These are phyloP conservation scores for Protomyces inundatus DNA, from an alignment of 1,139 yeast species.

Conservation along the genomic window DNA sequence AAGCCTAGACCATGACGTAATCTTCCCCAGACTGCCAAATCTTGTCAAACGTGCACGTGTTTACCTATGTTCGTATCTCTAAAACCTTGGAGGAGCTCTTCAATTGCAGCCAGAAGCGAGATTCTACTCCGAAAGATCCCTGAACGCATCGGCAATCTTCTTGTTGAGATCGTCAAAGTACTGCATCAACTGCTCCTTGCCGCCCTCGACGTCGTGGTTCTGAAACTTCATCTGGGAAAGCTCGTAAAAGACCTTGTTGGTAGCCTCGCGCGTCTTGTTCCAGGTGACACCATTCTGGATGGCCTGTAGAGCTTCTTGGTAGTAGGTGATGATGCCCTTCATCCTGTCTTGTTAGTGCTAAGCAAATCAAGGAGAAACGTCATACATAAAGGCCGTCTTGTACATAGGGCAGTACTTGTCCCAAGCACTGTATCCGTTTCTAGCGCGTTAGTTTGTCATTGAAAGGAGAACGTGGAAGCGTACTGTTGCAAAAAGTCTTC, in stretches of 20 bases:
- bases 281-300: slow-evolving; percentile 76
- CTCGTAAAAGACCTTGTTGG: slow-evolving; percentile 83
- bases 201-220: slow-evolving; percentile 71
- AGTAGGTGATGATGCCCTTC: slow-evolving; percentile 85
- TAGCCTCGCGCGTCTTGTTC: slow-evolving; percentile 84
- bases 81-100: too few relatives aligned
- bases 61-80: too few relatives aligned
- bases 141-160: slow-evolving; percentile 16
- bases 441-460: neutral
- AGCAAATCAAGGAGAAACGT: neutral
- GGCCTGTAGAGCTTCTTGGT: slow-evolving; percentile 97
- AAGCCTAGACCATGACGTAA: neutral
- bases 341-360: slow-evolving; percentile 39
- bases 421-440: slow-evolving; percentile 90
- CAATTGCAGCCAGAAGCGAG: neutral
- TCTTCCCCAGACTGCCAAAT: neutral
- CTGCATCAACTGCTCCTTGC: slow-evolving; percentile 67
- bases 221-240: slow-evolving; percentile 93
- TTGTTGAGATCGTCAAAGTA: slow-evolving; percentile 51
- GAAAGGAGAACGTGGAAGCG: neutral
- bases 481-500: slow-evolving; percentile 95
- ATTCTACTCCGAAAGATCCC: slow-evolving; percentile 4
- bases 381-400: slow-evolving; percentile 87
- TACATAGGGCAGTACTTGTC: slow-evolving; percentile 99
- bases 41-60: too few relatives aligned